A percentile compares a stretch with the other conserved stretches of the same genome.
phyloP scores from a whole-genome alignment of 352 stramenopile species.

The Globisporangium sylvaticum region DNA sequence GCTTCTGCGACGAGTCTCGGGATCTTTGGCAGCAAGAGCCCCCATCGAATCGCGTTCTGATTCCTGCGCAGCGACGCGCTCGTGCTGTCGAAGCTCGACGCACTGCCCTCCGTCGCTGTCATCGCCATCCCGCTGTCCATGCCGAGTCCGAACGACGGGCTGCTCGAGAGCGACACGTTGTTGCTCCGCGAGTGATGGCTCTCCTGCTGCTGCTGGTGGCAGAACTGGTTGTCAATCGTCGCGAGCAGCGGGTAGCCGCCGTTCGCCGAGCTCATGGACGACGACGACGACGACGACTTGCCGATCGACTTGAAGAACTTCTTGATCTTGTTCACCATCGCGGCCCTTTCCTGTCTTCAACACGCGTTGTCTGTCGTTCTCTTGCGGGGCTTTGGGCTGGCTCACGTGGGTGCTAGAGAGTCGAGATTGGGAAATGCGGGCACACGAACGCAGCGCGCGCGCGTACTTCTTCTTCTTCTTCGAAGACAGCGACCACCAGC shows the following conservation, averaged over 20 bases:
- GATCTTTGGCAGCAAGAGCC: conserved; percentile 28
- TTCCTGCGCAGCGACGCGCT: background rate
- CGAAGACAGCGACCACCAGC: too few species aligned
- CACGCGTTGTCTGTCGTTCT: background rate
- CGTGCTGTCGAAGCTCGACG: background rate
- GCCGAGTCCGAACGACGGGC: background rate
- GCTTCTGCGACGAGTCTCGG: conserved; percentile 42
- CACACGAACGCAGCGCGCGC: too few species aligned
- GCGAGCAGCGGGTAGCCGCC: conserved; percentile 12
- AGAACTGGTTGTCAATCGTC: conserved; percentile 20
- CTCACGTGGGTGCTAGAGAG: background rate
- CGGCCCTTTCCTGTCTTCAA: background rate
- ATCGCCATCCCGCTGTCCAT: background rate
- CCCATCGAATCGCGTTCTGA: conserved; percentile 30
- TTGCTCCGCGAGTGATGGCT: background rate
- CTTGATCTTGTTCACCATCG: conserved; percentile 54
- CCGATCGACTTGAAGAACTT: conserved; percentile 46
- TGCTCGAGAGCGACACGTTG: conserved; percentile 8
- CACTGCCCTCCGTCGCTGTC: conserved; percentile 1
- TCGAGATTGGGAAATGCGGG: background rate
- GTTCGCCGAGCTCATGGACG: background rate
- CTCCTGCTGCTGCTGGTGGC: conserved; percentile 8
- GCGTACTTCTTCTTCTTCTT: too few species aligned
- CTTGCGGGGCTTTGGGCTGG: background rate
- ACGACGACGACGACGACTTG: conserved; percentile 22